Percentiles rank a stretch among this genome's conserved stretches.
phyloP scores from a whole-genome alignment of 2,329 filamentous ascomycete species.

The Cladophialophora chaetospira region DNA sequence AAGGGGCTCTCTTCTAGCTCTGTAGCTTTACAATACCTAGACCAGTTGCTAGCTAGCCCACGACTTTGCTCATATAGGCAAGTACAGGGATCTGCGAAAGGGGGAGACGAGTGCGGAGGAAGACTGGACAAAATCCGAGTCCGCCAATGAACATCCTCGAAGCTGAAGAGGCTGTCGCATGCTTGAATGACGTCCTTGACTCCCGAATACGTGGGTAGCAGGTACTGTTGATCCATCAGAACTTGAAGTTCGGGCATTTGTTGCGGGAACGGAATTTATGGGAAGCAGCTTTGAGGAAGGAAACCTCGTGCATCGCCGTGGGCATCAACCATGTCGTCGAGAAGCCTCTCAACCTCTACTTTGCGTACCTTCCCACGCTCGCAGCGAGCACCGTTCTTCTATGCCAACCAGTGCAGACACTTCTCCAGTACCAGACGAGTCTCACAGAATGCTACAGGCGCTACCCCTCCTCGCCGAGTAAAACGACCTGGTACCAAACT shows the following conservation, averaged over 20 bases:
- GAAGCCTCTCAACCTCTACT: constrained; percentile 6
- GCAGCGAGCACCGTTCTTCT: not conserved
- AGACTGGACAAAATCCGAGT: constrained; percentile 1
- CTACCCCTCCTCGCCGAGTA: not conserved
- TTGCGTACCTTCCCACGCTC: constrained; percentile 14
- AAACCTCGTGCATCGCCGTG: too few relatives aligned
- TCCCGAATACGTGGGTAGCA: constrained; percentile 12
- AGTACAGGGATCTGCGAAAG: too few relatives aligned
- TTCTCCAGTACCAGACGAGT: constrained; percentile 7
- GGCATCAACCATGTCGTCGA: constrained; percentile 19
- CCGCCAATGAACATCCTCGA: not conserved
- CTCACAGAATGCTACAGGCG: constrained; percentile 7
- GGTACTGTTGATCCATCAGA: too few relatives aligned
- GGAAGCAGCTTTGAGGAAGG: too few relatives aligned
- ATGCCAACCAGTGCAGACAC: not conserved
- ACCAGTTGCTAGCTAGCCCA: too few relatives aligned
- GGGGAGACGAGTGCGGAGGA: not conserved
- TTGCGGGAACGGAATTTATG: too few relatives aligned
- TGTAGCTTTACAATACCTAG: too few relatives aligned
- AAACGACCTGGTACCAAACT: constrained; percentile 33
- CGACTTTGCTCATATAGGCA: too few relatives aligned
- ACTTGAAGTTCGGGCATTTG: too few relatives aligned
- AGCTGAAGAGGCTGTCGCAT: not conserved
- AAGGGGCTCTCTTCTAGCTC: too few relatives aligned
- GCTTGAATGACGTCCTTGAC: constrained; percentile 17